Percentiles rank a stretch among this genome's conserved stretches.
phyloP scores from a whole-genome alignment of 2,329 filamentous ascomycete genomes.

The Clarireedia paspali region DNA sequence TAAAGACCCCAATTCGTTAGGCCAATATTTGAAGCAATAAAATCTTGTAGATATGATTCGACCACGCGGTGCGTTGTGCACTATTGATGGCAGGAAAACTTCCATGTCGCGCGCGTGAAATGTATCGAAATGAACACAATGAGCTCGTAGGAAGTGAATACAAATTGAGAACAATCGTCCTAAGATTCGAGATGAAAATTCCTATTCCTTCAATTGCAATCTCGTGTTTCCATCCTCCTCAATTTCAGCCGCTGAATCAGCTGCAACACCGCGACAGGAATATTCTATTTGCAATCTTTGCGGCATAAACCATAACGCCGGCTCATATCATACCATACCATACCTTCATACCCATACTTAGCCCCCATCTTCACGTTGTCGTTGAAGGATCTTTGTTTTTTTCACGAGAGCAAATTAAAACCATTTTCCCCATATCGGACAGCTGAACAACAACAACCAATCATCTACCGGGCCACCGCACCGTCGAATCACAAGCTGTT shows the following conservation, averaged over 20 bases:
- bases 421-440: not conserved
- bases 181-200: not conserved
- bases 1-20: constrained; percentile 13
- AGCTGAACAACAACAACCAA: not conserved
- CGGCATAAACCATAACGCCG: not conserved
- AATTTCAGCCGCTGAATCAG: not conserved
- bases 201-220: not conserved
- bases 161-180: not conserved
- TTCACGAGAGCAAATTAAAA: not conserved
- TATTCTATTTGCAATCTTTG: too few relatives aligned
- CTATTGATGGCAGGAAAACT: not conserved
- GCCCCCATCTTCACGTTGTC: constrained; percentile 3
- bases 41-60: not conserved
- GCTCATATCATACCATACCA: not conserved
- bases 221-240: not conserved
- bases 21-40: constrained; percentile 8
- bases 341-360: not conserved
- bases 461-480: not conserved
- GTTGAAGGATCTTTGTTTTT: not conserved
- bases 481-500: constrained; percentile 2
- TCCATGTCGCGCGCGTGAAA: not conserved
- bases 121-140: not conserved
- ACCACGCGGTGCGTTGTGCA: not conserved
- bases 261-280: too few relatives aligned
- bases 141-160: not conserved